Conservation (phyloP, 352 stramenopile genomes). For the Phytopythium montanum region DNA sequence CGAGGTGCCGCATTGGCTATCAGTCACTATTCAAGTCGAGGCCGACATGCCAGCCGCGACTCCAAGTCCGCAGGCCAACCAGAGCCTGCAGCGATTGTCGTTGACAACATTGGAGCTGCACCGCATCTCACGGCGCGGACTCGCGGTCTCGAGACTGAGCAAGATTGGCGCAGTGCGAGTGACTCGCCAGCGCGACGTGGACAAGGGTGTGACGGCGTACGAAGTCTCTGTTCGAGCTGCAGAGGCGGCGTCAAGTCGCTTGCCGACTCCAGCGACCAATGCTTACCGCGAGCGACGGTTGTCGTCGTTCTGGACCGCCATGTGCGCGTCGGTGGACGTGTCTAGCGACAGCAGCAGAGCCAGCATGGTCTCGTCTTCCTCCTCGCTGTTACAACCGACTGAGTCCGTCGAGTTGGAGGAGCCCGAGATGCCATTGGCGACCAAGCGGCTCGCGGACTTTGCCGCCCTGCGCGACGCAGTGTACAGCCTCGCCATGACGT, state of each 20-base stretch:
- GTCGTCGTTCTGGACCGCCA: background rate
- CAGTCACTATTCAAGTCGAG: background rate
- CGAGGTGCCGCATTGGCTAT: background rate
- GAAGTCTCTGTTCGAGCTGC: background rate
- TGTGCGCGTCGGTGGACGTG: background rate
- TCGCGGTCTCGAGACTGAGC: background rate
- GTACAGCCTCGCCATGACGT: conserved; percentile 3
- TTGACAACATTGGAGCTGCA: background rate
- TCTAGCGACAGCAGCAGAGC: background rate
- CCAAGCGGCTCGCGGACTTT: conserved; percentile 3
- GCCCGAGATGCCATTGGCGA: background rate
- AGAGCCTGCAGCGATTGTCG: background rate
- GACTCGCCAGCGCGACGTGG: background rate
- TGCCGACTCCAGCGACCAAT: background rate
- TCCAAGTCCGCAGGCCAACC: background rate
- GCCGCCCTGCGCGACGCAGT: conserved; percentile 1
- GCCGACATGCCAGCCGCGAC: background rate
- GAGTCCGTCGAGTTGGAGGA: background rate
- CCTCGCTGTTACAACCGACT: background rate
- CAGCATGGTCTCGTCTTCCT: background rate
- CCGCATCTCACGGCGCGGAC: background rate
- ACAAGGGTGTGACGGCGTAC: background rate
- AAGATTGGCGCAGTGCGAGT: background rate
- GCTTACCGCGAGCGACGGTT: background rate
- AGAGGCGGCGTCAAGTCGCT: background rate